Base-by-base conservation (phyloP, 2,329 filamentous ascomycete genomes). In the Verticillium nubilum region DNA sequence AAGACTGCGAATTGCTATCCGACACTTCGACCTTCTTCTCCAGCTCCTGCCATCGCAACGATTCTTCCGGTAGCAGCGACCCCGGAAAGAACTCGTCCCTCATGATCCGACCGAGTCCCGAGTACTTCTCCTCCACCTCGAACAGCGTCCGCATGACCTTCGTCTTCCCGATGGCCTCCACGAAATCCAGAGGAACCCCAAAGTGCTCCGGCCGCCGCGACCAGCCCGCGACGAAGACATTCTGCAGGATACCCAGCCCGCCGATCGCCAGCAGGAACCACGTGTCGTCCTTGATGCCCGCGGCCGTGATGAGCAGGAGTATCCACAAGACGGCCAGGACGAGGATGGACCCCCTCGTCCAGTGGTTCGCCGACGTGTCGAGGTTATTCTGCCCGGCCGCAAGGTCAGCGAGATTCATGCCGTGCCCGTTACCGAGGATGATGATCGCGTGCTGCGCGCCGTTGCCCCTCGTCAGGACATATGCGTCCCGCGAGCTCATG, bases 211-310 rank as follows among this genome's bases (percentile, higher is more conserved):
- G 70, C 2, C 58, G 54, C 3, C 73, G 66, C 37, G 63, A 61
- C 33, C 61, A 63, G 9, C 67, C 73, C 0, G 74, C 74, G 3
- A 74, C 70, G 56, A 67, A 67, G 15, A 73, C 67, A 59, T 77
- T 78, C 60, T 78, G 74, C 0, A 76, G 42, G 60, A 76, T 74
- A 15, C 76, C 76, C 25, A 77, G 63, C 3, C 67, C 69, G 0
- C 77, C 76, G 4, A 78, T 68, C 0, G 67, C 73, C 5, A 79
- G 65, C 9, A 79, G 64, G 60, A 68, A 77, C 76, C 76, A 80
- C 1, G 73, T 69, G 37, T 77, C 61, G 4, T 68, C 33, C n/a
- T 70, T 66, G 2, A 76, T 50, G 0, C 73, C 76, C 0, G 73
- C 66, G 0, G 72, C 74, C 1, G 71, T 72, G 26, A 79, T 74